Conservation (phyloP, 2,329 filamentous ascomycete genomes). For the Penicillium sclerotiorum region DNA sequence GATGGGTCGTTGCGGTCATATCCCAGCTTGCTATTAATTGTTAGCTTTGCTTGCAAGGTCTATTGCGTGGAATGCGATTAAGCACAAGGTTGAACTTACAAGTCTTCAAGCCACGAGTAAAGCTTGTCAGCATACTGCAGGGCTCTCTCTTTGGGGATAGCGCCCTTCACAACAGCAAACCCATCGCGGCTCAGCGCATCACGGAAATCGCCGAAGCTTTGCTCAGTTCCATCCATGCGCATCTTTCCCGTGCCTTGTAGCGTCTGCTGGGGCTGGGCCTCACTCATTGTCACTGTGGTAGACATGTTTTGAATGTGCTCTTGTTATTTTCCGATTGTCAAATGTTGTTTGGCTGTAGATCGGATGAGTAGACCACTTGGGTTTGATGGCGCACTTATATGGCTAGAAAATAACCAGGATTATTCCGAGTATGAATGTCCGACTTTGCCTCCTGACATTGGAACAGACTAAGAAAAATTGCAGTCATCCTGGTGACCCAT, state of each 20-base stretch:
- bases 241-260: slow-evolving; percentile 18
- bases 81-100: slow-evolving; percentile 25
- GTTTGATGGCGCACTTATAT: too few relatives aligned
- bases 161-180: slow-evolving; percentile 51
- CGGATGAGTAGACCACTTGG: too few relatives aligned
- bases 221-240: slow-evolving; percentile 22
- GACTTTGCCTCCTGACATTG: too few relatives aligned
- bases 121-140: slow-evolving; percentile 29
- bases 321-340: too few relatives aligned
- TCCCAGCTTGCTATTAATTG: slow-evolving; percentile 32
- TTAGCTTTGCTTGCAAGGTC: not conserved
- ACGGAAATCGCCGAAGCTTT: slow-evolving; percentile 25
- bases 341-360: not conserved
- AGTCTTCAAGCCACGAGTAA: slow-evolving; percentile 26
- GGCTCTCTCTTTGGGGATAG: slow-evolving; percentile 47
- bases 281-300: slow-evolving; percentile 12
- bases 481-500: not conserved
- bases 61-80: too few relatives aligned
- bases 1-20: slow-evolving; percentile 39
- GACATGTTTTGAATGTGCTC: too few relatives aligned
- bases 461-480: too few relatives aligned
- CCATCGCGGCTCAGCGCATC: slow-evolving; percentile 42
- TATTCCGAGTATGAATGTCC: too few relatives aligned
- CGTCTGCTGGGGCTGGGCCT: slow-evolving; percentile 3
- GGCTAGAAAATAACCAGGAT: too few relatives aligned